Conservation (phyloP, 768 basidiomycete genomes). For the Multifurca ochricompacta region DNA sequence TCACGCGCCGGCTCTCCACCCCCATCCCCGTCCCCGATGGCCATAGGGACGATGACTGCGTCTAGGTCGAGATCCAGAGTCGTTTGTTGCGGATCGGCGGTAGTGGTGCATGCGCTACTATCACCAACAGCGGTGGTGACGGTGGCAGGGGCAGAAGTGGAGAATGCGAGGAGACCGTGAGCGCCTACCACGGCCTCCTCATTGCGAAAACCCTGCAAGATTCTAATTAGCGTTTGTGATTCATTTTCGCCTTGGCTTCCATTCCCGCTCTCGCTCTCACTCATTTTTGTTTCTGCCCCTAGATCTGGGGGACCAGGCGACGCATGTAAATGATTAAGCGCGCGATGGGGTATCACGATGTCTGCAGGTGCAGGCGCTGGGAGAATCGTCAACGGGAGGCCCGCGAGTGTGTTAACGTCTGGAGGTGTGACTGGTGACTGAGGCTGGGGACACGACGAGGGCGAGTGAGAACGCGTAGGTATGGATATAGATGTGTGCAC, state of each 20-base stretch:
- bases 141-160: background rate
- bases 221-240: background rate
- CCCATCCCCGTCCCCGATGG: background rate
- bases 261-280: background rate
- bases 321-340: slow-evolving; percentile 1
- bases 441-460: background rate
- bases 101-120: background rate
- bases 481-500: background rate
- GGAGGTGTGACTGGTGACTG: background rate
- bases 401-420: background rate
- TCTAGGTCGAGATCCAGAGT: background rate
- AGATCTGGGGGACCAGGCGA: background rate
- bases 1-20: background rate
- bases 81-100: background rate
- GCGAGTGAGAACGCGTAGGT: background rate
- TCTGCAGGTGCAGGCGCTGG: background rate
- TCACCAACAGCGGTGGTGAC: background rate
- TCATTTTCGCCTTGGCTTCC: no score
- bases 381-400: background rate
- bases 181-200: slow-evolving; percentile 10
- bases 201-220: slow-evolving; percentile 8
- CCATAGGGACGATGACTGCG: background rate
- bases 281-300: background rate
- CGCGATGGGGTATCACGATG: background rate
- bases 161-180: slow-evolving; percentile 13